Conservation (phyloP, 768 basidiomycete genomes). For the Coprinopsis sp. region DNA sequence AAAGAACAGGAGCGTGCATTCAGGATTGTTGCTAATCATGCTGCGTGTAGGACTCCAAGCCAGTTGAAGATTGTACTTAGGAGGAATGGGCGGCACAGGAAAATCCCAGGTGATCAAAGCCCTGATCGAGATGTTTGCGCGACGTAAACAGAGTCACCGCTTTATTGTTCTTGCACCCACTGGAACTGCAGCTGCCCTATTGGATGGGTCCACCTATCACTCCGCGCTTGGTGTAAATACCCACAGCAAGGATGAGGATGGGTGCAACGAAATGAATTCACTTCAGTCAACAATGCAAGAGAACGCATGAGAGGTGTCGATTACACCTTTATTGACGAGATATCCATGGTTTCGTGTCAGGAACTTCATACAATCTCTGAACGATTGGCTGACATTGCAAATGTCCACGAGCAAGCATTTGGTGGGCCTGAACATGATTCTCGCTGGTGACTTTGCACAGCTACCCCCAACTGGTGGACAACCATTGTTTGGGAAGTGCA, state of each 20-base stretch:
- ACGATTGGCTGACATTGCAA: background rate
- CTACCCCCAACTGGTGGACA: constrained; percentile 20
- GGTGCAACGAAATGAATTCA: too few relatives aligned
- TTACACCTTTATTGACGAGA: constrained; percentile 3
- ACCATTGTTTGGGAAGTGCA: too few relatives aligned
- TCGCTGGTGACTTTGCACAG: constrained; percentile 34
- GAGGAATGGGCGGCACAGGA: constrained; percentile 15
- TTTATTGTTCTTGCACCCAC: constrained; percentile 24
- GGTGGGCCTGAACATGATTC: constrained; percentile 17
- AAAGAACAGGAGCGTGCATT: constrained; percentile 22
- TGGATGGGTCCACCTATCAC: constrained; percentile 26
- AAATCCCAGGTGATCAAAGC: constrained; percentile 16
- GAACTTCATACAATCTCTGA: background rate
- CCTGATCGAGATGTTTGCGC: constrained; percentile 21
- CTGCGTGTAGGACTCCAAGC: background rate
- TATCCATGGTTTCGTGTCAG: constrained; percentile 1
- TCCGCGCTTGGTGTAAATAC: constrained; percentile 3
- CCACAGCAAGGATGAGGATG: background rate
- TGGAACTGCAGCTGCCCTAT: constrained; percentile 20
- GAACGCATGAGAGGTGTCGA: background rate
- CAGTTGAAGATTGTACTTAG: constrained; percentile 19
- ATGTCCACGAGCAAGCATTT: background rate
- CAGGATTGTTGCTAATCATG: constrained; percentile 23
- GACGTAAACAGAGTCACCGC: constrained; percentile 21
- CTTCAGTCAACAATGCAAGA: too few relatives aligned